Evolutionary conservation across 768 basidiomycete genomes (phyloP).

Genomic region (Crassisporium funariophilum): DNA sequence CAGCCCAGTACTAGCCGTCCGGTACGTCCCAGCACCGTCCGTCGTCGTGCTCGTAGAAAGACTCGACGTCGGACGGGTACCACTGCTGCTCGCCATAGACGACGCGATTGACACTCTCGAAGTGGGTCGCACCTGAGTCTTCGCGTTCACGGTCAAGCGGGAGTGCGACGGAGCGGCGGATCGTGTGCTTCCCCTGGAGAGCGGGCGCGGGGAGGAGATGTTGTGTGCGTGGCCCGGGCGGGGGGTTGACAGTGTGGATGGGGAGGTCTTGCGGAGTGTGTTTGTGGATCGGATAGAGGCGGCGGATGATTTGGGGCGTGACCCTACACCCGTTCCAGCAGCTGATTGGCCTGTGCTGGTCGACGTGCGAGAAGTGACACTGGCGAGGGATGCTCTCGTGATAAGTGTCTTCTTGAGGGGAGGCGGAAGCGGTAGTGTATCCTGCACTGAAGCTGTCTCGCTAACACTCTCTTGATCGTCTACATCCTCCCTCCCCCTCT

Average conservation of each 20-base stretch:
- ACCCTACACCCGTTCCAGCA: constrained; percentile 1
- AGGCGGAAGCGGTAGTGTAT: constrained; percentile 3
- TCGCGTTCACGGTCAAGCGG: constrained; percentile 13
- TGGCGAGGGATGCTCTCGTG: constrained; percentile 29
- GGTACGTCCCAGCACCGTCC: constrained; percentile 25
- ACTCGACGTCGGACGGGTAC: constrained; percentile 25
- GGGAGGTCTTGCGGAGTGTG: not conserved
- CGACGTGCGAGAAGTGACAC: constrained; percentile 20
- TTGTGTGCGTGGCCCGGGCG: constrained; percentile 5
- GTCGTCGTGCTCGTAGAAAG: constrained; percentile 22
- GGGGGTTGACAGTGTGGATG: not conserved
- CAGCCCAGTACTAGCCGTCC: constrained; percentile 41
- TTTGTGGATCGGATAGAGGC: constrained; percentile 33
- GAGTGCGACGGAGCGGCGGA: constrained; percentile 13
- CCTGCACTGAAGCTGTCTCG: constrained; percentile 6
- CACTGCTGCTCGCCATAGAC: constrained; percentile 1
- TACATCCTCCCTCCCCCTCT: constrained; percentile 3
- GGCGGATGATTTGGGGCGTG: constrained; percentile 32
- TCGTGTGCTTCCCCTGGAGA: constrained; percentile 29
- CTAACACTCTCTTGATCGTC: constrained; percentile 5
- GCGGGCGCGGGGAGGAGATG: constrained; percentile 19
- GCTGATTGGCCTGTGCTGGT: constrained; percentile 2
- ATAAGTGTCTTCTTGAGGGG: constrained; percentile 32
- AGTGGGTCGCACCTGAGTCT: constrained; percentile 3
- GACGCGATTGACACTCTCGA: constrained; percentile 7